Percentiles rank a stretch among this genome's conserved stretches.
phyloP scores from a whole-genome alignment of 352 stramenopile species.

The Globisporangium carolinianum region DNA sequence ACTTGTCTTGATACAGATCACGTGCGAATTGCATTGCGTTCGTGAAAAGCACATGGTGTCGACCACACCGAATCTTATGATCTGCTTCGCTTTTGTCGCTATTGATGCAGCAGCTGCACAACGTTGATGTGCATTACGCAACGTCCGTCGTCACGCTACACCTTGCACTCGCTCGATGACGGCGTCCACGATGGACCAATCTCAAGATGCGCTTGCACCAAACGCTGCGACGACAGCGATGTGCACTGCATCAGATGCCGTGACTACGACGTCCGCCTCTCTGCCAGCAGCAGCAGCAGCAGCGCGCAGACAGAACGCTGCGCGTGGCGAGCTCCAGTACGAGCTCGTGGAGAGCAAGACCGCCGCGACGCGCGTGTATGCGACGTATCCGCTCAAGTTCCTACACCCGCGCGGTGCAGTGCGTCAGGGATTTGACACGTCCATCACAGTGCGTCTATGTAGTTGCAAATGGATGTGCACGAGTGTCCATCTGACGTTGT shows the following conservation, averaged over 20 bases:
- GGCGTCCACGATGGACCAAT: background rate
- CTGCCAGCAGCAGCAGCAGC: background rate
- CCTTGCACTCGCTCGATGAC: background rate
- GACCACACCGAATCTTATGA: background rate
- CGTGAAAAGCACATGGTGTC: background rate
- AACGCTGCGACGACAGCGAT: background rate
- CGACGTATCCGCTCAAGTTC: constrained; percentile 85
- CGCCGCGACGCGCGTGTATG: constrained; percentile 63
- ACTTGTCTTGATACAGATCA: background rate
- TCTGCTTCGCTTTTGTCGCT: background rate
- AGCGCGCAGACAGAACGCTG: constrained; percentile 6
- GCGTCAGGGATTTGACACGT: constrained; percentile 56
- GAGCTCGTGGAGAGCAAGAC: constrained; percentile 60
- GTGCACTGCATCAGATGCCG: too few relatives aligned
- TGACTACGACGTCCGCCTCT: background rate
- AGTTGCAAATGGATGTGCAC: constrained; percentile 1
- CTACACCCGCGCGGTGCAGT: constrained; percentile 64
- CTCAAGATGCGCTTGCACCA: background rate
- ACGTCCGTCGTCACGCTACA: background rate
- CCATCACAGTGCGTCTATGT: constrained; percentile 48
- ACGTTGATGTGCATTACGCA: background rate
- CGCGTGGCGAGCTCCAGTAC: constrained; percentile 54
- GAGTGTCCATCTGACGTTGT: background rate
- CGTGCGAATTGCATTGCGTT: background rate
- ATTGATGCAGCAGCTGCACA: background rate